Base-by-base conservation (phyloP, 2,329 filamentous ascomycete species). In the Sclerotinia trifoliorum region DNA sequence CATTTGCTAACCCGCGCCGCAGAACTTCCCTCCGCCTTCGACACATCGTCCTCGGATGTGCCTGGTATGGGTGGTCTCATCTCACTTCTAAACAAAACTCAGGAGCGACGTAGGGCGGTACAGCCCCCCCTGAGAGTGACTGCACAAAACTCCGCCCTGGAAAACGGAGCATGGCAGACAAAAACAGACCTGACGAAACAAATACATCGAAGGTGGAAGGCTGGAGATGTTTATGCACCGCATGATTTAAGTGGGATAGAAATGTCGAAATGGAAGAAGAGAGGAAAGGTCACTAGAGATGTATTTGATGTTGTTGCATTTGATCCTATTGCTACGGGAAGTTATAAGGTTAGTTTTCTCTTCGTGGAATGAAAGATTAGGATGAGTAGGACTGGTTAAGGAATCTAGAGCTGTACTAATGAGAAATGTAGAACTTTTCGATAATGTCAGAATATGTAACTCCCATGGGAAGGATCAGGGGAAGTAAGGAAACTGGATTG, bases 381-480 rank as follows among this genome's bases (percentile, higher is more conserved):
- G 15, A 19, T 13, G 10, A 19, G 3, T 5, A 6, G 35, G 19
- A 13, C 4, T 4, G 2, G 19, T 2, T 29, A 19, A 11, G 11
- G 15, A 42, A 29, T 32, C 42, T 17, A 65, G 24, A 62, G 39
- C 69, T 60, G 70, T 58, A 46, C 29, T 52, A 29, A 39, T 35
- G 54, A 62, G 46, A 29, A 48, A 5, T 63, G 15, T 75, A 97
- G 93, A 99, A 99, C 81, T 96, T 96, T 79, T 88, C 91, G 49
- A 87, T 99, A 70, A 90, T 98, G 80, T 91, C 91, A 44, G 93
- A 97, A 78, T 97, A 91, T 79, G 90, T 95, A 76, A 93, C 91
- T 0, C 81, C 89, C 15, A 91, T 92, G 81, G 95, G 94, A 63
- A 88, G 93, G 69, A 97, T 99, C 78, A 91, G 88, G 80, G 88